Evolutionary conservation across 2,329 filamentous ascomycete species (phyloP).

Genomic region (Myrmaecium sp.): DNA sequence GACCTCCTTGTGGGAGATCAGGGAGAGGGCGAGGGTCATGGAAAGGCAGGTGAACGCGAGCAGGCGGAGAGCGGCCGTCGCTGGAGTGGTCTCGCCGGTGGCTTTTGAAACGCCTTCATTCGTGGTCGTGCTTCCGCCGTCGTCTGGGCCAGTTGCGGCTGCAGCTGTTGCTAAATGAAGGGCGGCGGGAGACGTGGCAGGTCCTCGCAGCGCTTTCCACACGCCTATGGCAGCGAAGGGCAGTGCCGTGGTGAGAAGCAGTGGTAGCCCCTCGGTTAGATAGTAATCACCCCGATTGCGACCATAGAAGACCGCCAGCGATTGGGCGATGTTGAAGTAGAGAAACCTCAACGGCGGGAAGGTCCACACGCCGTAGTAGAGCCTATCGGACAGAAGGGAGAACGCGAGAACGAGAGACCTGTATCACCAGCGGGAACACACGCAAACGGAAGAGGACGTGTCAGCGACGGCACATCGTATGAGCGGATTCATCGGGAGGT

Average conservation of each 20-base stretch:
- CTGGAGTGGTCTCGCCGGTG: slow-evolving; percentile 11
- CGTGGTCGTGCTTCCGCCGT: background rate
- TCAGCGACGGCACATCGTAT: slow-evolving; percentile 2
- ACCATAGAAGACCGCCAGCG: slow-evolving; percentile 84
- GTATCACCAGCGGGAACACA: background rate
- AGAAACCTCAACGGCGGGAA: slow-evolving; percentile 79
- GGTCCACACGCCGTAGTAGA: slow-evolving; percentile 73
- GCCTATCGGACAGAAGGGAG: slow-evolving; percentile 52
- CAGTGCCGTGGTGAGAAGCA: slow-evolving; percentile 68
- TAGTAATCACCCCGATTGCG: slow-evolving; percentile 88
- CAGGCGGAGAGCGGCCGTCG: slow-evolving; percentile 5
- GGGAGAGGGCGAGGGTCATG: slow-evolving; percentile 49
- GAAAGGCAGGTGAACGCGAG: slow-evolving; percentile 32
- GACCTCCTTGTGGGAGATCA: slow-evolving; percentile 89
- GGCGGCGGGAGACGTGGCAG: slow-evolving; percentile 9
- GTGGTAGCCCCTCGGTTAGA: slow-evolving; percentile 70
- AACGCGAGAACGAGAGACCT: slow-evolving; percentile 42
- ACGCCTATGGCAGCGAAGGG: slow-evolving; percentile 58
- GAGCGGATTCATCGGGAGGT: slow-evolving; percentile 2
- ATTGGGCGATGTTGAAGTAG: slow-evolving; percentile 78
- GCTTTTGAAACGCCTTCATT: background rate
- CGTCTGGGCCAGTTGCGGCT: slow-evolving; percentile 7
- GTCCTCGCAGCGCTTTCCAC: slow-evolving; percentile 27
- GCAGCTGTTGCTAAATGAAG: slow-evolving; percentile 7
- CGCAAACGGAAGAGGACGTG: background rate